Percentiles rank a stretch among this genome's conserved stretches.
These are phyloP conservation scores for Beauveria sp. DNA, from an alignment of 2,329 filamentous ascomycete species.

Conservation along the genomic window DNA sequence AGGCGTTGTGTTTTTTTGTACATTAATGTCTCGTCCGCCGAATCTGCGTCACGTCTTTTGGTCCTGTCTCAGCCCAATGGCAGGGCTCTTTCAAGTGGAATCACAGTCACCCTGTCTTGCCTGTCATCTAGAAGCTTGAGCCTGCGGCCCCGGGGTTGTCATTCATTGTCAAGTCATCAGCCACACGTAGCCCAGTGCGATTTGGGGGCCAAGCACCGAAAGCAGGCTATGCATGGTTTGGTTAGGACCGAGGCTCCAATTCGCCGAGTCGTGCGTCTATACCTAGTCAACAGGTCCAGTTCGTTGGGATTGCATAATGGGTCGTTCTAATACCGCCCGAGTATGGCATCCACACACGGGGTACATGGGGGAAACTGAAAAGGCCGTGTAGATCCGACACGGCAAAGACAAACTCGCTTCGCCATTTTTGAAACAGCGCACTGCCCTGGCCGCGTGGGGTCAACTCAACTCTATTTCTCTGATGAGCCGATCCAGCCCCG, in stretches of 20 bases:
- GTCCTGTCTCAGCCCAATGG: slow-evolving; percentile 1
- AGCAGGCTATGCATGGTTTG: not conserved
- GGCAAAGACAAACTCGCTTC: not conserved
- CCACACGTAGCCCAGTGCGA: not conserved
- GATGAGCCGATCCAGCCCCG: not conserved
- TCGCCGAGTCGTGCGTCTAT: not conserved
- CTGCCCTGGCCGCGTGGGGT: not conserved
- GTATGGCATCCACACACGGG: not conserved
- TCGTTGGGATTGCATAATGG: not conserved
- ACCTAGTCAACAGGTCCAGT: not conserved
- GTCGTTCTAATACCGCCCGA: not conserved
- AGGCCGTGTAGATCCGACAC: not conserved
- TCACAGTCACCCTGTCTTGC: not conserved
- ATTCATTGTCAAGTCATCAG: not conserved
- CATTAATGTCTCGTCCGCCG: not conserved
- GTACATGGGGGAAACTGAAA: not conserved
- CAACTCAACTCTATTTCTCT: not conserved
- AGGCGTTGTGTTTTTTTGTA: not conserved
- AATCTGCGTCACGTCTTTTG: not conserved
- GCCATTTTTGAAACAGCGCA: not conserved
- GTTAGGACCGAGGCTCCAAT: not conserved
- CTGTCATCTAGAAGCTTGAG: not conserved
- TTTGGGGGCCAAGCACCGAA: slow-evolving; percentile 1
- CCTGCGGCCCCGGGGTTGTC: not conserved
- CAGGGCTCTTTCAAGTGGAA: not conserved